Evolutionary conservation across 495 filamentous ascomycete species (phyloP).

Genomic region (Tricharina praecox): DNA sequence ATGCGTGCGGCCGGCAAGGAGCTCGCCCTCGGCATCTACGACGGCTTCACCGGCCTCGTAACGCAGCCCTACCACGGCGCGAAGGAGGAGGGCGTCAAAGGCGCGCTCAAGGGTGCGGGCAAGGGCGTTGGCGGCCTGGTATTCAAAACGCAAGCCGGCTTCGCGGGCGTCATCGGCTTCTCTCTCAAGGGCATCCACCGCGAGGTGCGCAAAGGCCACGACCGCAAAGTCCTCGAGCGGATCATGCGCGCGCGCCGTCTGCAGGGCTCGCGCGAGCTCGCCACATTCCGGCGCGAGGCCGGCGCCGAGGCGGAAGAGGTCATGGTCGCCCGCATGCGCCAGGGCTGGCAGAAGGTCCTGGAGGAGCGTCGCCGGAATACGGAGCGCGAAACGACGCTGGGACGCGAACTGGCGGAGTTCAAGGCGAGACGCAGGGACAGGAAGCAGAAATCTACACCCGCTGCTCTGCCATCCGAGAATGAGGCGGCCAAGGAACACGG

Average conservation of each 20-base stretch:
- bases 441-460: constrained; percentile 1
- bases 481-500: neutral
- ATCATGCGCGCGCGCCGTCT: constrained; percentile 15
- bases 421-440: neutral
- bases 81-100: constrained; percentile 39
- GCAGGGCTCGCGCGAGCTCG: constrained; percentile 21
- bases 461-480: too few relatives aligned
- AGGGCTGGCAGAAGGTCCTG: constrained; percentile 14
- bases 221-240: constrained; percentile 21
- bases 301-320: constrained; percentile 16
- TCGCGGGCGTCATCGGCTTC: constrained; percentile 47
- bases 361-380: constrained; percentile 8
- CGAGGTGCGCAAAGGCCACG: constrained; percentile 32
- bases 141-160: constrained; percentile 49
- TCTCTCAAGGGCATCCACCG: constrained; percentile 49
- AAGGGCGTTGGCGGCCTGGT: constrained; percentile 61
- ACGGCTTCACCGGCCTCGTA: constrained; percentile 56
- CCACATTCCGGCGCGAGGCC: constrained; percentile 25
- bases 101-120: constrained; percentile 48
- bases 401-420: constrained; percentile 3
- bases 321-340: constrained; percentile 13
- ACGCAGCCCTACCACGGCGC: constrained; percentile 48
- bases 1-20: constrained; percentile 48
- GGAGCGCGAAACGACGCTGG: neutral
- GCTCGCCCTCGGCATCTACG: constrained; percentile 52